Conservation (phyloP, 768 basidiomycete genomes). For the Paxillus ammoniavirescens region DNA sequence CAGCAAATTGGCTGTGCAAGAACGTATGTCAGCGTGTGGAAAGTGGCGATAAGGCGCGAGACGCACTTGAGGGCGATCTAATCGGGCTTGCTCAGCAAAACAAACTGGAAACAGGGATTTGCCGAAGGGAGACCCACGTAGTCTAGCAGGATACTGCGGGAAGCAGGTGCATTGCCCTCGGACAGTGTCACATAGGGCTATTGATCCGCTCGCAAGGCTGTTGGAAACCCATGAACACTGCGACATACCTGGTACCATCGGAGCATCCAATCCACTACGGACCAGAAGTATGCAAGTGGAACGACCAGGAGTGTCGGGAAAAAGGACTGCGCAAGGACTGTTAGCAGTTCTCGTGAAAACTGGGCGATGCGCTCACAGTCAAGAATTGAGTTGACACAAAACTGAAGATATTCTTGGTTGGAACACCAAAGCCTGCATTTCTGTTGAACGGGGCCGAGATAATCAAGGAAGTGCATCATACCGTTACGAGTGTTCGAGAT, state of each 20-base stretch:
- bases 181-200: slow-evolving; percentile 65
- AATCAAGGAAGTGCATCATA: slow-evolving; percentile 23
- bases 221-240: neutral
- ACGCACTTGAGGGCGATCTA: slow-evolving; percentile 46
- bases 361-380: slow-evolving; percentile 35
- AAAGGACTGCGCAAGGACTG: slow-evolving; percentile 44
- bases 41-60: neutral
- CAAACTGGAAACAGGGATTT: neutral
- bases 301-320: slow-evolving; percentile 52
- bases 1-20: slow-evolving; percentile 37
- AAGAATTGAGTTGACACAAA: slow-evolving; percentile 46
- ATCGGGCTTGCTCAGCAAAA: slow-evolving; percentile 1
- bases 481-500: slow-evolving; percentile 44
- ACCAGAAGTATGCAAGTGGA: slow-evolving; percentile 51
- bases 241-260: slow-evolving; percentile 55
- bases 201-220: slow-evolving; percentile 3
- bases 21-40: slow-evolving; percentile 7
- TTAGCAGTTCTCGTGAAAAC: neutral
- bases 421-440: slow-evolving; percentile 51
- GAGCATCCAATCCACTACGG: slow-evolving; percentile 52
- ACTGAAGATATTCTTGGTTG: slow-evolving; percentile 46
- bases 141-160: slow-evolving; percentile 62
- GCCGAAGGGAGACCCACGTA: slow-evolving; percentile 44
- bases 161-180: slow-evolving; percentile 49
- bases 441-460: neutral